These are phyloP conservation scores for Aspergillus pseudoterreus DNA, from an alignment of 2,329 filamentous ascomycete genomes.

Conservation along the genomic window DNA sequence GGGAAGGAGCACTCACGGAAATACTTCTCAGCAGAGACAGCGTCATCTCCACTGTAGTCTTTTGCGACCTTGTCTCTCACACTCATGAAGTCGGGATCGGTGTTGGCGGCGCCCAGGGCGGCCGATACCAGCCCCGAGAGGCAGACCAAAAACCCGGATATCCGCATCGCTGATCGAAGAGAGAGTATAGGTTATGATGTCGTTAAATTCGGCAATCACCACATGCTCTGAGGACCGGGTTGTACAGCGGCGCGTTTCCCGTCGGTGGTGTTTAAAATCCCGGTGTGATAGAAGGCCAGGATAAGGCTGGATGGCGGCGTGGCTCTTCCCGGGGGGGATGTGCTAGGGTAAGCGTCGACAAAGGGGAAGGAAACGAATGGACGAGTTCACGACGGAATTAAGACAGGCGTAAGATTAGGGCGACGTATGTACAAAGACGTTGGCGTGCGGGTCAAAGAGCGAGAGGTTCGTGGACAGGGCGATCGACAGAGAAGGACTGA, in stretches of 20 bases:
- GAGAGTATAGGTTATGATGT: background rate
- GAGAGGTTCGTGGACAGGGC: background rate
- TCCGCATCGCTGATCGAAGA: slow-evolving; percentile 16
- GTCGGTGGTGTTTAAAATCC: background rate
- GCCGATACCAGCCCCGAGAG: slow-evolving; percentile 18
- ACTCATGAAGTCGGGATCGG: slow-evolving; percentile 41
- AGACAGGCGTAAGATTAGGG: background rate
- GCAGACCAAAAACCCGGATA: slow-evolving; percentile 10
- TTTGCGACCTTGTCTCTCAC: slow-evolving; percentile 39
- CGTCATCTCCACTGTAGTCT: slow-evolving; percentile 37
- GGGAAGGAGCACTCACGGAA: slow-evolving; percentile 40
- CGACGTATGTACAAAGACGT: background rate
- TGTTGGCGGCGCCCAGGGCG: slow-evolving; percentile 16
- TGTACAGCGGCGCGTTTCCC: background rate
- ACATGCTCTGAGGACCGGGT: background rate
- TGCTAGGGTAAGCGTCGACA: background rate
- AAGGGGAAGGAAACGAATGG: background rate
- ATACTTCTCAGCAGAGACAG: slow-evolving; percentile 46
- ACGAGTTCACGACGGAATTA: background rate
- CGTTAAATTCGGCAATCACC: background rate
- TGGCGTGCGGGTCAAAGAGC: background rate
- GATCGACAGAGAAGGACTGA: slow-evolving; percentile 1
- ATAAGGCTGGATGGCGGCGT: background rate
- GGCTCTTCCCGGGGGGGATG: background rate
- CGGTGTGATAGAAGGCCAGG: background rate